Percentiles rank a stretch among this genome's conserved stretches.
phyloP scores from a whole-genome alignment of 1,284 basidiomycete species.

The Phellinidium pouzarii region DNA sequence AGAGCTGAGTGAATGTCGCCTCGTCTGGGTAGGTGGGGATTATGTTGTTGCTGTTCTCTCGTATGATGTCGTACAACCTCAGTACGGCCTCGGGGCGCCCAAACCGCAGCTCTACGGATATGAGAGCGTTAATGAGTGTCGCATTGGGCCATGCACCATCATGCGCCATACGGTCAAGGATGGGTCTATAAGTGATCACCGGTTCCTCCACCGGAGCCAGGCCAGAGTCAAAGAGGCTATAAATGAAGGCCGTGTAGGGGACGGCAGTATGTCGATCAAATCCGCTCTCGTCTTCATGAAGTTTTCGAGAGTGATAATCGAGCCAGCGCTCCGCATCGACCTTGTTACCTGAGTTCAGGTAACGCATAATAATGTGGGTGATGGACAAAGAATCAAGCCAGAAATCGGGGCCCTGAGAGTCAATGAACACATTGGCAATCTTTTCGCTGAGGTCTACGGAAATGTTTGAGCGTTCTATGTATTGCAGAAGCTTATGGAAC shows the following conservation, averaged over 20 bases:
- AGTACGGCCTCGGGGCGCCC: not conserved
- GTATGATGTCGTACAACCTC: conserved; percentile 7
- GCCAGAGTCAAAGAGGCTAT: not conserved
- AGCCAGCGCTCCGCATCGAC: conserved; percentile 10
- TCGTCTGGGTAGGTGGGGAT: conserved; percentile 9
- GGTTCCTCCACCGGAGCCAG: conserved; percentile 7
- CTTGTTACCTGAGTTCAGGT: not conserved
- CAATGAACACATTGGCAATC: not conserved
- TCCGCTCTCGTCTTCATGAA: not conserved
- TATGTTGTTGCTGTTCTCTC: not conserved
- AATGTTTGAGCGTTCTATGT: not conserved
- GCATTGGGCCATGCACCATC: conserved; percentile 15
- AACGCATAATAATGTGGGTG: conserved; percentile 2
- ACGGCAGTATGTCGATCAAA: not conserved
- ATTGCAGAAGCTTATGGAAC: conserved; percentile 4
- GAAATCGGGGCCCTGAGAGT: not conserved
- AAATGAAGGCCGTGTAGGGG: conserved; percentile 9
- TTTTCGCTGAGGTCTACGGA: not conserved
- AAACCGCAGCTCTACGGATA: conserved; percentile 7
- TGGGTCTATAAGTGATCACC: conserved; percentile 1
- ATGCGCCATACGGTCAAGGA: conserved; percentile 11
- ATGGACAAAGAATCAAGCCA: conserved; percentile 5
- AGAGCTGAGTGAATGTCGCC: conserved; percentile 14
- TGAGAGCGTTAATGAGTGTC: conserved; percentile 10
- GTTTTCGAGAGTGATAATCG: conserved; percentile 9